phyloP scores from a whole-genome alignment of 1,284 basidiomycete genomes.

The Fistulinella staudtii region DNA sequence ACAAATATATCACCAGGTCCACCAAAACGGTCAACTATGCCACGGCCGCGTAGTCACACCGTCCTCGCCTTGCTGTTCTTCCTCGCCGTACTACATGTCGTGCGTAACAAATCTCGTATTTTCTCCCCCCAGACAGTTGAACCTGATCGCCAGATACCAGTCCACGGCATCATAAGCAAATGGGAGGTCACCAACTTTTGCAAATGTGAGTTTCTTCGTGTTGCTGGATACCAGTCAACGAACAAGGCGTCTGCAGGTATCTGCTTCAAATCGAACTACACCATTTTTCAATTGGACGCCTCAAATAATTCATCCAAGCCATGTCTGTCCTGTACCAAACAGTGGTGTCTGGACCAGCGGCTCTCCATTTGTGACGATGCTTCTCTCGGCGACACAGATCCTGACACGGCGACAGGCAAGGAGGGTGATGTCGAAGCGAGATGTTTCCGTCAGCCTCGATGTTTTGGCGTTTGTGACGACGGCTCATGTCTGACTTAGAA shows the following conservation, averaged over 20 bases:
- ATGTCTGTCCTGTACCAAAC: constrained; percentile 88
- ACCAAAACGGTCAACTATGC: constrained; percentile 15
- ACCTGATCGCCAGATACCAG: constrained; percentile 39
- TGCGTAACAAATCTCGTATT: constrained; percentile 21
- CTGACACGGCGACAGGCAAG: constrained; percentile 91
- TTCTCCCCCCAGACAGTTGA: constrained; percentile 7
- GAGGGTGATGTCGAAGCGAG: constrained; percentile 94
- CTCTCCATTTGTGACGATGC: constrained; percentile 84
- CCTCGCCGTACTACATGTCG: constrained; percentile 20
- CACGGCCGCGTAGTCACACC: constrained; percentile 14
- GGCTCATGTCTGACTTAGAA: constrained; percentile 42
- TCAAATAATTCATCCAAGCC: constrained; percentile 85
- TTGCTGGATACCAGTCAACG: constrained; percentile 1
- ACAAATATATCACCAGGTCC: constrained; percentile 8
- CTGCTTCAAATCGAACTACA: constrained; percentile 85
- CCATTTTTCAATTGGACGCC: constrained; percentile 77
- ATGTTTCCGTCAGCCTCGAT: constrained; percentile 80
- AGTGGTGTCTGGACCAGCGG: constrained; percentile 94
- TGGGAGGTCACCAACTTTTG: constrained; percentile 84
- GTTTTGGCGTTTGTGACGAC: constrained; percentile 28
- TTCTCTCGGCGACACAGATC: constrained; percentile 79
- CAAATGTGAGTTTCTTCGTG: constrained; percentile 55
- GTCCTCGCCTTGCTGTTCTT: constrained; percentile 15
- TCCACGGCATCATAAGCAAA: constrained; percentile 52
- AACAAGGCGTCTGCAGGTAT: constrained; percentile 56